Percentiles rank a stretch among this genome's conserved stretches.
phyloP scores from a whole-genome alignment of 352 stramenopile genomes.

The Thalassiosira oceanica region DNA sequence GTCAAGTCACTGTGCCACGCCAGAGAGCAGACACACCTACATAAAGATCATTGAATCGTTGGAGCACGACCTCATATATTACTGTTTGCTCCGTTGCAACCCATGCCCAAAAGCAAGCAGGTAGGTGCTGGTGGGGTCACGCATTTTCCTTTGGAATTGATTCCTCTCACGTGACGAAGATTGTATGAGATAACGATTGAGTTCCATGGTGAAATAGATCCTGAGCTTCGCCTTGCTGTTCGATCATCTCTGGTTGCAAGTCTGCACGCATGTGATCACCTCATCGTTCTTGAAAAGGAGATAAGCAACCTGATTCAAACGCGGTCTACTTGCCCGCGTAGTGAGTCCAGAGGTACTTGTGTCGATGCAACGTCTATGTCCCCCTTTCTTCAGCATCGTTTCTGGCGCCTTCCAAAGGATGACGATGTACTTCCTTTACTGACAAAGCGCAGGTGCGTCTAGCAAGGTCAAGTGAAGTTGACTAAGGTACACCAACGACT shows the following conservation, averaged over 20 bases:
- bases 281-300: slow-evolving; percentile 40
- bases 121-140: no score
- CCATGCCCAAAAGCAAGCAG: no score
- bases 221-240: slow-evolving; percentile 28
- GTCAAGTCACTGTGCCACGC: slow-evolving; percentile 57
- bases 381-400: slow-evolving; percentile 63
- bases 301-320: no score
- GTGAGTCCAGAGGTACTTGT: no score
- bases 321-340: no score
- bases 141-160: no score
- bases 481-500: no score
- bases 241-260: slow-evolving; percentile 31
- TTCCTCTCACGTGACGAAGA: no score
- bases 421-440: slow-evolving; percentile 71
- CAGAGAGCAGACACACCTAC: slow-evolving; percentile 52
- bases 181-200: no score
- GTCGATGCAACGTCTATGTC: no score
- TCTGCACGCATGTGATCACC: slow-evolving; percentile 12
- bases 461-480: no score
- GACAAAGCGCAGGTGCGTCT: slow-evolving; percentile 28
- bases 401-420: slow-evolving; percentile 69
- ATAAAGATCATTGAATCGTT: slow-evolving; percentile 47
- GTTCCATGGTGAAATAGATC: slow-evolving; percentile 50
- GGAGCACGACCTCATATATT: slow-evolving; percentile 55
- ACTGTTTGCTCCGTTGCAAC: no score